Evolutionary conservation across 768 basidiomycete genomes (phyloP), one percentile per base, ranked within the genome.

Genomic region (Hygrocybe punicea): DNA sequence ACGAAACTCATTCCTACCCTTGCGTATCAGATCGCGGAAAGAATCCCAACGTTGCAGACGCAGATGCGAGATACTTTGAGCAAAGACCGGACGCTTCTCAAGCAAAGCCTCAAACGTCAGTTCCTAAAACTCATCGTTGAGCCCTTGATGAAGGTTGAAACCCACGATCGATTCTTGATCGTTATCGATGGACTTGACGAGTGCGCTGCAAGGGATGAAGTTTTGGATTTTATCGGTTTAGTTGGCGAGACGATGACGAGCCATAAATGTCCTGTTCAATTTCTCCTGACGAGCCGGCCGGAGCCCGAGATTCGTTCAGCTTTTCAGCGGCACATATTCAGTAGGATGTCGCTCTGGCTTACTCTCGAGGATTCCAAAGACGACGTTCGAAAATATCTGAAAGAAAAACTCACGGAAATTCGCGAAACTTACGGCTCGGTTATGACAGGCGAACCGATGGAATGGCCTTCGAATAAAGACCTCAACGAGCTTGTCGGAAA

Each of bases 141-240:
- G 16, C 70, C 72, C 0, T n/a, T 58, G 40, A 13, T 21, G 10
- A 34, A 50, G 4, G 9, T 35, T 17, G 52, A 34, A n/a, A 11
- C 11, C 1, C 51, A 1, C 14, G 2, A 52, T 11, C 6, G n/a
- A 25, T 13, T 13, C 16, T 52, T 74, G 19, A 35, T 74, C 9
- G 54, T 75, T n/a, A 71, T 74, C 52, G 73, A 74, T 35, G 71
- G 69, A 3, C 61, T 74, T 1, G 73, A 73, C 39, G 73, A 74
- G 56, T 73, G 73, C 23, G 61, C 59, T 17, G 62, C 62, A 16
- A 60, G 64, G 3, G 19, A 40, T 4, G 54, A 59, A 7, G 65
- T 71, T 13, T 61, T 66, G 21, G 67, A 67, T 16, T 63, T 74
- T 14, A 57, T 74, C 19, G 57, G 21, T 14, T 48, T 71, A 6